phyloP scores from a whole-genome alignment of 345 rosid species.

The Dimocarpus longan region DNA sequence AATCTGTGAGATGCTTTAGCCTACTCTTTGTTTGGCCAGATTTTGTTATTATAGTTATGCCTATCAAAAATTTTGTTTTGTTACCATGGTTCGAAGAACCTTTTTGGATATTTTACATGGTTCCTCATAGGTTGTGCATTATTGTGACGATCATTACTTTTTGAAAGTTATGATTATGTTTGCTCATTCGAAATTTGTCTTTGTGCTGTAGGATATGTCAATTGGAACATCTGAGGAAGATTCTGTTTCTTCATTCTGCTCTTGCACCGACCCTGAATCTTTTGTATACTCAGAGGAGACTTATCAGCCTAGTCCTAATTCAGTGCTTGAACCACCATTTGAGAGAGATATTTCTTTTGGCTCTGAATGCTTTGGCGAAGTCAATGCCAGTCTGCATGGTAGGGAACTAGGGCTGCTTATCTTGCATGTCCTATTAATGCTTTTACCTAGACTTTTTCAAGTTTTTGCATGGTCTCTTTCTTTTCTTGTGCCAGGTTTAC shows the following conservation, averaged over 20 bases:
- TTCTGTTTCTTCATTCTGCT: constrained; percentile 42
- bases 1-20: background rate
- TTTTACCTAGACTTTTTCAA: background rate
- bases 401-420: constrained; percentile 22
- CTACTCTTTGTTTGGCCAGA: background rate
- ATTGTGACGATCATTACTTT: background rate
- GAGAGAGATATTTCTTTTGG: constrained; percentile 32
- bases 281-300: constrained; percentile 50
- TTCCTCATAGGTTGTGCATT: background rate
- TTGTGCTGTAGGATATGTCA: constrained; percentile 30
- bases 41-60: background rate
- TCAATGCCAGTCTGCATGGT: constrained; percentile 44
- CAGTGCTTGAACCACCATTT: constrained; percentile 64
- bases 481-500: constrained; percentile 37
- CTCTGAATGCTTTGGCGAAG: constrained; percentile 34
- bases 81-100: background rate
- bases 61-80: background rate
- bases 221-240: constrained; percentile 40
- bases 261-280: constrained; percentile 48
- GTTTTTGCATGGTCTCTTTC: background rate
- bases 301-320: constrained; percentile 80
- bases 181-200: constrained; percentile 4
- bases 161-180: background rate
- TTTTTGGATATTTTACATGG: background rate
- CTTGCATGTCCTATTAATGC: background rate